A percentile compares a stretch with the other conserved stretches of the same genome.
phyloP scores from a whole-genome alignment of 1,284 basidiomycete species.

The Microbotryum saponariae region DNA sequence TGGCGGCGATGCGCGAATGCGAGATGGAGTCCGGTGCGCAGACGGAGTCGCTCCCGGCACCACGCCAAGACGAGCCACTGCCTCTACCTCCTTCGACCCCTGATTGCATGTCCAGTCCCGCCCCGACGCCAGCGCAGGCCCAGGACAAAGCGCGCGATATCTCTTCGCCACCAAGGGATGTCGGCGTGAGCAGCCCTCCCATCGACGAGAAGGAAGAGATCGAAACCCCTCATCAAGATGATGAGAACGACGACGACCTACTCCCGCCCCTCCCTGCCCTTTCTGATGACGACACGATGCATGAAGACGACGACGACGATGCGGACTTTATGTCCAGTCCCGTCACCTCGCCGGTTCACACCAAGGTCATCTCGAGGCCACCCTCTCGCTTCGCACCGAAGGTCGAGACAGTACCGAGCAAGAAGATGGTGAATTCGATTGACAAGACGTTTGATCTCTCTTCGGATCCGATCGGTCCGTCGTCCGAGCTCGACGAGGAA shows the following conservation, averaged over 20 bases:
- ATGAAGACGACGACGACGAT: background rate
- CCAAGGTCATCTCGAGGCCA: background rate
- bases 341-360: background rate
- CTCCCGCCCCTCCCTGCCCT: too few relatives aligned
- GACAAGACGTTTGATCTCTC: conserved; percentile 15
- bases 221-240: background rate
- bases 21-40: conserved; percentile 5
- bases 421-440: background rate
- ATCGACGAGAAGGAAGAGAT: background rate
- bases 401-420: background rate
- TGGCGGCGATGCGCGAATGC: conserved; percentile 11
- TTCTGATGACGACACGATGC: background rate
- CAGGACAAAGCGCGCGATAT: background rate
- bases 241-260: background rate
- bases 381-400: background rate
- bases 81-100: background rate
- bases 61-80: too few relatives aligned
- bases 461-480: conserved; percentile 22
- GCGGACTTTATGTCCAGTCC: background rate
- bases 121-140: background rate
- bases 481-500: conserved; percentile 9
- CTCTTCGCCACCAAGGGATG: background rate
- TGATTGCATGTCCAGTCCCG: conserved; percentile 2
- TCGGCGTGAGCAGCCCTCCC: background rate
- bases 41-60: background rate